Base-by-base conservation (phyloP, 768 basidiomycete species). In the Lactarius hatsudake region DNA sequence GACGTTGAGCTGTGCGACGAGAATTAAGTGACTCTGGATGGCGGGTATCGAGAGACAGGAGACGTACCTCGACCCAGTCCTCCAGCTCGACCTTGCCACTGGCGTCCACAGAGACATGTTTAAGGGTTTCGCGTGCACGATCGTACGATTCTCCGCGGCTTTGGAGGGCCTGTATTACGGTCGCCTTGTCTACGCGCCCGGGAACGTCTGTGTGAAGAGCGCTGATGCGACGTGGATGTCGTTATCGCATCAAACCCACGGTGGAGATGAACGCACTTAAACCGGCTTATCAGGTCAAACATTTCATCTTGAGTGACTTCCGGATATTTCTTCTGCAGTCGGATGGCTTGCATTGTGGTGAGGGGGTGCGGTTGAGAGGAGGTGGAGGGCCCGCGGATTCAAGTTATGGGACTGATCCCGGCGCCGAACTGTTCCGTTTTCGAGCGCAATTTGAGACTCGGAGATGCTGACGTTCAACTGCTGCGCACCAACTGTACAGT, bases 31-130 rank as follows among this genome's bases (percentile, higher is more conserved):
- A 45, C n/a, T 54, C 38, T 5, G 40, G n/a, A 61, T 20, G 18
- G 51, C 1, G 34, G 32, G 34, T 38, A 38, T 17, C 15, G 58
- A 51, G 32, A 51, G 32, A 51, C 23, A 56, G 15, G 38, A 15
- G 42, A 69, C 86, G 67, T 70, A 96, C 91, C 86, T 98, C 96
- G 55, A 98, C 96, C 90, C 94, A 99, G 75, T 98, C 97, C 72
- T 98, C 97, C 66, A 98, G 80, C 77, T 98, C 97, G 66, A 99
- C 88, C 77, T 94, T 93, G 55, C 97, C 96, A 76, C 91, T 93
- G 6, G 96, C 90, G 76, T 98, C 96, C 59, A 98, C 87, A 66
- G 88, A 91, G 74, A 98, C 96, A 71, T 89, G 85, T 79, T 99
- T 99, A 76, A 99, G 81, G 0, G 96, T 93, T 77, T 93, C 92